A percentile compares a stretch with the other conserved stretches of the same genome.
phyloP scores from a whole-genome alignment of 805 yeast genomes.

The Cyberlindnera maritima region DNA sequence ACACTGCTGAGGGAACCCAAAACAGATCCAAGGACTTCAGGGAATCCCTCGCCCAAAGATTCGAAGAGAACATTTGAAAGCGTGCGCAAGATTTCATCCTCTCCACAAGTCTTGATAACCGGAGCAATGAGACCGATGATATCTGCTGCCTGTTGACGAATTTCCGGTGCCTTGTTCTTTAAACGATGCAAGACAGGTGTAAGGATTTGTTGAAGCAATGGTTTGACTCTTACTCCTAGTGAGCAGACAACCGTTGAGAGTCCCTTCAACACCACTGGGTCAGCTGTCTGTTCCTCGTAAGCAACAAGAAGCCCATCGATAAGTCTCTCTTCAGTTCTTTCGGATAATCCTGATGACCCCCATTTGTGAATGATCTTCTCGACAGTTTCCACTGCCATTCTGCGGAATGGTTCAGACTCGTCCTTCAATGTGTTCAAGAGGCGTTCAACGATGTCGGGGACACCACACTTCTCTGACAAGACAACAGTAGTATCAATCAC shows the following conservation, averaged over 20 bases:
- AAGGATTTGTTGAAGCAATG: conserved; percentile 70
- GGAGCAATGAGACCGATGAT: conserved; percentile 65
- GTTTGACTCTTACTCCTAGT: conserved; percentile 61
- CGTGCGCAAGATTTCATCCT: conserved; percentile 59
- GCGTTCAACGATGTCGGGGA: conserved; percentile 53
- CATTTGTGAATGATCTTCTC: conserved; percentile 47
- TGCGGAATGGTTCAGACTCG: conserved; percentile 75
- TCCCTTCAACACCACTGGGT: conserved; percentile 53
- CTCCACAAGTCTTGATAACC: conserved; percentile 61
- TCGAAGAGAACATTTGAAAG: conserved; percentile 80
- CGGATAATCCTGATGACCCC: conserved; percentile 61
- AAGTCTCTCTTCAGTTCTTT: conserved; percentile 56
- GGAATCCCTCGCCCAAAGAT: conserved; percentile 90
- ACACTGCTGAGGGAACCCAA: conserved; percentile 67
- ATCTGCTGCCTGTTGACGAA: conserved; percentile 84
- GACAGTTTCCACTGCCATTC: conserved; percentile 73
- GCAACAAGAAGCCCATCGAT: conserved; percentile 81
- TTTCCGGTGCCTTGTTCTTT: conserved; percentile 65
- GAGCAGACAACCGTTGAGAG: conserved; percentile 63
- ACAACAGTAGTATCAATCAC: conserved; percentile 73
- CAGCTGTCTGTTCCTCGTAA: conserved; percentile 77
- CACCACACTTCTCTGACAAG: conserved; percentile 67
- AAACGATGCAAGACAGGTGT: conserved; percentile 70
- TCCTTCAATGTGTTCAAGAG: conserved; percentile 66
- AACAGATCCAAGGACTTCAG: conserved; percentile 88